phyloP scores from a whole-genome alignment of 345 rosid species.

The Citrus unshiu region DNA sequence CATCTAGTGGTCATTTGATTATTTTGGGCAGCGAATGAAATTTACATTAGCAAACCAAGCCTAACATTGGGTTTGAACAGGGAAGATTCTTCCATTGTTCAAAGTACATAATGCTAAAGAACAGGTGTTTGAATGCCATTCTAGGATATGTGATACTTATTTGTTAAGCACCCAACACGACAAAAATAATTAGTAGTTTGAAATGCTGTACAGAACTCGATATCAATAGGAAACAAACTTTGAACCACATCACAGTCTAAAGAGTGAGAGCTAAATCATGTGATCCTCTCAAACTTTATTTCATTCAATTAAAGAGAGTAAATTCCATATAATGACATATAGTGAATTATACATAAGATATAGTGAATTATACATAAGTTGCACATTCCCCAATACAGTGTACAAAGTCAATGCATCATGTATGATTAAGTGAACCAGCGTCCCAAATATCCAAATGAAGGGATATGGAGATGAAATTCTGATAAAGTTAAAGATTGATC shows the following conservation, averaged over 20 bases:
- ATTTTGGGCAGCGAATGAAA: background rate
- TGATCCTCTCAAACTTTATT: background rate
- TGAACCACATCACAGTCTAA: background rate
- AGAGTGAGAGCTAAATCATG: background rate
- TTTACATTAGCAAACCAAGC: background rate
- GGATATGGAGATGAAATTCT: constrained; percentile 23
- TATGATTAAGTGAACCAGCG: background rate
- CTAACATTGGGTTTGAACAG: background rate
- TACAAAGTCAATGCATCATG: background rate
- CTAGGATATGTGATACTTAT: background rate
- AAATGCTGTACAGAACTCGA: background rate
- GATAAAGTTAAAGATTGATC: constrained; percentile 54
- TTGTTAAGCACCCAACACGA: background rate
- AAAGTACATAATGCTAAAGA: background rate
- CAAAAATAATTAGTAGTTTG: background rate
- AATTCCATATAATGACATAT: background rate
- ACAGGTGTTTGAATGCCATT: background rate
- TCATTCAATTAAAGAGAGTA: background rate
- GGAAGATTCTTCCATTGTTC: background rate
- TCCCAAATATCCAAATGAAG: background rate
- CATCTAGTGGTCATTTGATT: background rate
- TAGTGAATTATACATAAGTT: background rate
- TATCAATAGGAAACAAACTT: background rate
- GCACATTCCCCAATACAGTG: background rate
- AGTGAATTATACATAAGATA: background rate